Evolutionary conservation across 352 stramenopile species (phyloP).

Genomic region (Chrysophaeum taylorii): DNA sequence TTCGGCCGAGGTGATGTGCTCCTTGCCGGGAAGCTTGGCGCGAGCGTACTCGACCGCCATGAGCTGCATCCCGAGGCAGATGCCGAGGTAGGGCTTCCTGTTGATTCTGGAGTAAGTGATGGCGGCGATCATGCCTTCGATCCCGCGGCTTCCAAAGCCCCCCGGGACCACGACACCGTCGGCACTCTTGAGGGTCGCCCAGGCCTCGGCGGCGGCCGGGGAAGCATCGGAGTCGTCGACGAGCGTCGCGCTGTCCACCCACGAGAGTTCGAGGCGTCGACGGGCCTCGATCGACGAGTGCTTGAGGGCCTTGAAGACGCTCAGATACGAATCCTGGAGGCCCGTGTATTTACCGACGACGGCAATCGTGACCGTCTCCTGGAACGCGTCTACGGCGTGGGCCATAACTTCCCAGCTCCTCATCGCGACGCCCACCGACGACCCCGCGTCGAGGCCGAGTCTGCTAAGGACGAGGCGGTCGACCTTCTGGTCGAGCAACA

Average conservation of each 20-base stretch:
- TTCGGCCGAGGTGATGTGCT: slow-evolving; percentile 86
- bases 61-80: slow-evolving; percentile 93
- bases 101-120: slow-evolving; percentile 88
- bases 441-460: slow-evolving; percentile 65
- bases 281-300: slow-evolving; percentile 87
- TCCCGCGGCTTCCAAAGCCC: slow-evolving; percentile 92
- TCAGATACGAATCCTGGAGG: slow-evolving; percentile 96
- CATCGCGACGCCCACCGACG: slow-evolving; percentile 20
- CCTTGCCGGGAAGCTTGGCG: slow-evolving; percentile 79
- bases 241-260: slow-evolving; percentile 92
- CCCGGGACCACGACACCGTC: slow-evolving; percentile 93
- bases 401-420: slow-evolving; percentile 68
- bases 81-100: slow-evolving; percentile 88
- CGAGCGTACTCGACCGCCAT: slow-evolving; percentile 92
- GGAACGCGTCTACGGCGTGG: slow-evolving; percentile 76
- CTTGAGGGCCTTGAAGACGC: slow-evolving; percentile 89
- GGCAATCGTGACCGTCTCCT: slow-evolving; percentile 82
- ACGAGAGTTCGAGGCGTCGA: slow-evolving; percentile 84
- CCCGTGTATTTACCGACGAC: slow-evolving; percentile 99
- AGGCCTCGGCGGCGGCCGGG: slow-evolving; percentile 69
- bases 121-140: slow-evolving; percentile 92
- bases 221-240: slow-evolving; percentile 55
- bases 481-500: slow-evolving; percentile 89
- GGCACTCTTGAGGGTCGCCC: slow-evolving; percentile 74
- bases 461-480: slow-evolving; percentile 81